Conservation (phyloP, 129 eudicot genomes). For the sunflower (Helianthus annuus) region HanXRQr2.0-SUNRISE NC_035435.2:141895424-141895923, state of each 20-base stretch:
- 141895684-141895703: slow-evolving; percentile 81
- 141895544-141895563: slow-evolving; percentile 78
- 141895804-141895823: slow-evolving; percentile 85
- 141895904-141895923: slow-evolving; percentile 69
- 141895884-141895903: slow-evolving; percentile 84
- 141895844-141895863: slow-evolving; percentile 86
- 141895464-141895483: neutral
- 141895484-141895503: neutral
- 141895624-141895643: slow-evolving; percentile 86
- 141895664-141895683: slow-evolving; percentile 94
- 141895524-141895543: slow-evolving; percentile 69
- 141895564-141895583: slow-evolving; percentile 83
- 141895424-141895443: neutral
- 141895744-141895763: slow-evolving; percentile 81
- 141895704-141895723: slow-evolving; percentile 75
- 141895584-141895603: slow-evolving; percentile 85
- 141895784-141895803: slow-evolving; percentile 88
- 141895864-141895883: slow-evolving; percentile 95
- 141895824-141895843: slow-evolving; percentile 92
- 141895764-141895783: slow-evolving; percentile 86
- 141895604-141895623: slow-evolving; percentile 73
- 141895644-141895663: slow-evolving; percentile 90
- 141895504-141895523: neutral
- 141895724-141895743: slow-evolving; percentile 91
- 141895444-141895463: neutral